Evolutionary conservation across 257 asterid species (phyloP).

Genomic region (Nicotiana tabacum): DNA sequence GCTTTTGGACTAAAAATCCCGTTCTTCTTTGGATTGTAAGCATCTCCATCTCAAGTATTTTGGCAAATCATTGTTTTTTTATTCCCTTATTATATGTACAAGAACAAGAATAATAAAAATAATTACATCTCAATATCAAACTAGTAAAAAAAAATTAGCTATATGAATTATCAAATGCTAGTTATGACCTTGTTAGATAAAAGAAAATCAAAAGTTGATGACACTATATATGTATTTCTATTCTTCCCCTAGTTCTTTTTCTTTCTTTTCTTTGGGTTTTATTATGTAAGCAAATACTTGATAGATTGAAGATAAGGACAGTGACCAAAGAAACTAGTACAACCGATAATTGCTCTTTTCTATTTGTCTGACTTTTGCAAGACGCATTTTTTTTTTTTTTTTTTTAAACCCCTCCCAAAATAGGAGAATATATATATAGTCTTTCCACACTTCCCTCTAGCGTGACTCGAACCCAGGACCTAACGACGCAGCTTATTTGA

Average conservation of each 20-base stretch:
- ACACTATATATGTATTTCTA: neutral
- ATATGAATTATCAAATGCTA: neutral
- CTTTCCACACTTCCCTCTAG: too few relatives aligned
- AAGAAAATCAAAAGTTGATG: neutral
- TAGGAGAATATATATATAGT: too few relatives aligned
- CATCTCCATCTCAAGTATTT: neutral
- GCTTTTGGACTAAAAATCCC: constrained; percentile 72
- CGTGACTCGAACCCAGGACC: too few relatives aligned
- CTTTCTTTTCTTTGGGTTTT: too few relatives aligned
- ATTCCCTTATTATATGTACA: too few relatives aligned
- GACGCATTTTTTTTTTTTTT: too few relatives aligned
- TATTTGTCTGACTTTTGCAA: neutral
- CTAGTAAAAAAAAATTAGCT: too few relatives aligned
- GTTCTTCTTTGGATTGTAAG: constrained; percentile 82
- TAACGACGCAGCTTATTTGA: neutral
- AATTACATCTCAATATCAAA: too few relatives aligned
- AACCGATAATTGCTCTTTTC: too few relatives aligned
- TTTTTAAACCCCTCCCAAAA: too few relatives aligned
- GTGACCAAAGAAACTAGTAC: neutral
- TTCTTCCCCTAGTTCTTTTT: neutral
- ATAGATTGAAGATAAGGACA: neutral
- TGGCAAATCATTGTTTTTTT: neutral
- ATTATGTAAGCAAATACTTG: too few relatives aligned
- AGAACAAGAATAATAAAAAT: too few relatives aligned
- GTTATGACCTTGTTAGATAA: neutral